Conservation (phyloP, 306 rosid species). For the Acacia melanoxylon region DNA sequence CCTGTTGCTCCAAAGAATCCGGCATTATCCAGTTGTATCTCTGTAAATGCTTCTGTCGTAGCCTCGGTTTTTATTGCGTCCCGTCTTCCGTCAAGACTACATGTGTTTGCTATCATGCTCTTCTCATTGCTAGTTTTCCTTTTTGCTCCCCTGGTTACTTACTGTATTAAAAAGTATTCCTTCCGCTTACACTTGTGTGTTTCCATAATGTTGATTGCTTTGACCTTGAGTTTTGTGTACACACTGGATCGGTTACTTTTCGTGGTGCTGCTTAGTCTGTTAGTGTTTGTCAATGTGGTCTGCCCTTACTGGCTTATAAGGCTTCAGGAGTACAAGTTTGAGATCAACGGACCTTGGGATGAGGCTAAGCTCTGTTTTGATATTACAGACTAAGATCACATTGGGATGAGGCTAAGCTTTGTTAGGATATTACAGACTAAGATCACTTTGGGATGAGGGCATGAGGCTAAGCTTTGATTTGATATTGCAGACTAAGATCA, state of each 20-base stretch:
- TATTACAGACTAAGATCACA: constrained; percentile 64
- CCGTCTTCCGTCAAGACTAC: constrained; percentile 83
- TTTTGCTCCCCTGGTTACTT: constrained; percentile 82
- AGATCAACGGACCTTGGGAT: constrained; percentile 96
- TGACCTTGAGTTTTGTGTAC: constrained; percentile 66
- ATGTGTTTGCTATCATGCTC: constrained; percentile 77
- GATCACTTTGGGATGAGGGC: constrained; percentile 41
- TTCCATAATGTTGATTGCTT: constrained; percentile 60
- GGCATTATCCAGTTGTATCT: constrained; percentile 74
- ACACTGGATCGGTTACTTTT: constrained; percentile 57
- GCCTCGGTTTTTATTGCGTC: constrained; percentile 90
- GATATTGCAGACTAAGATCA: constrained; percentile 68
- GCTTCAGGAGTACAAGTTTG: constrained; percentile 89
- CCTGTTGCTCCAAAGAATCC: constrained; percentile 66
- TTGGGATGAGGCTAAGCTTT: constrained; percentile 91
- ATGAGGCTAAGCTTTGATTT: constrained; percentile 95
- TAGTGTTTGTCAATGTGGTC: constrained; percentile 71
- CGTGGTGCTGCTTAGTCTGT: constrained; percentile 57
- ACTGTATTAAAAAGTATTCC: constrained; percentile 77
- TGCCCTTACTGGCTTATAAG: constrained; percentile 92
- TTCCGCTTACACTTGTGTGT: constrained; percentile 65
- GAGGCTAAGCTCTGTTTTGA: constrained; percentile 96
- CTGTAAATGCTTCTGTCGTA: constrained; percentile 85
- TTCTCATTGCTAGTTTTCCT: constrained; percentile 90
- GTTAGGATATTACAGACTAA: constrained; percentile 81